Percentiles rank a stretch among this genome's conserved stretches.
Evolutionary conservation across 495 filamentous ascomycete species (phyloP).

Genomic region (Neurospora sp.): DNA sequence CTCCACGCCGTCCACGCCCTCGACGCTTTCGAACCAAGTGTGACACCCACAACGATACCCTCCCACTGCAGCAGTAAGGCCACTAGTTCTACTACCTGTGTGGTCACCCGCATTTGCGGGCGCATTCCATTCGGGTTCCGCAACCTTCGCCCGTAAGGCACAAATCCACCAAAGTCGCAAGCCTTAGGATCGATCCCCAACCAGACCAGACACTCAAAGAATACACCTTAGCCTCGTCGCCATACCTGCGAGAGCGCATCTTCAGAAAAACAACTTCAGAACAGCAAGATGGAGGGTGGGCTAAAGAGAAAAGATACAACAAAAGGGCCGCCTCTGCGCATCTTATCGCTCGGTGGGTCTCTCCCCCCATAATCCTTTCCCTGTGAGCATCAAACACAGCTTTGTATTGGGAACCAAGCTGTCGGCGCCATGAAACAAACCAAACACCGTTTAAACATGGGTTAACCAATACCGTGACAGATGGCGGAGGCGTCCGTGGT

Average conservation of each 20-base stretch:
- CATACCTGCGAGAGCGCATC: background rate
- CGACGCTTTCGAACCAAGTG: background rate
- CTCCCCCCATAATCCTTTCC: slow-evolving; percentile 1
- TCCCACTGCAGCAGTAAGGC: background rate
- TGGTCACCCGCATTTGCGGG: background rate
- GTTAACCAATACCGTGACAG: slow-evolving; percentile 30
- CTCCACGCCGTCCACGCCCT: background rate
- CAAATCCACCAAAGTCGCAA: background rate
- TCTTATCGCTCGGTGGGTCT: slow-evolving; percentile 75
- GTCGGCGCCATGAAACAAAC: background rate
- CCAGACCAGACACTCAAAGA: background rate
- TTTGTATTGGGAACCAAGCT: background rate
- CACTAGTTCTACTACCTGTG: background rate
- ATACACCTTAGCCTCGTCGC: background rate
- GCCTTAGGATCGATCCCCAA: background rate
- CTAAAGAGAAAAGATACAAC: slow-evolving; percentile 76
- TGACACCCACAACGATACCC: background rate
- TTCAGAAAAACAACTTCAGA: background rate
- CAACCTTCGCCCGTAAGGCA: background rate
- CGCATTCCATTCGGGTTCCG: background rate
- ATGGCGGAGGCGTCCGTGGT: slow-evolving; percentile 92
- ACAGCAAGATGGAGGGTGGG: slow-evolving; percentile 16
- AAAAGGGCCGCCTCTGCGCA: slow-evolving; percentile 83
- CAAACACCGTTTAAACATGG: slow-evolving; percentile 3
- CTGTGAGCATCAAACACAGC: background rate